Percentiles rank a stretch among this genome's conserved stretches.
phyloP scores from a whole-genome alignment of 2,329 filamentous ascomycete species.

The Neonectria hederae region DNA sequence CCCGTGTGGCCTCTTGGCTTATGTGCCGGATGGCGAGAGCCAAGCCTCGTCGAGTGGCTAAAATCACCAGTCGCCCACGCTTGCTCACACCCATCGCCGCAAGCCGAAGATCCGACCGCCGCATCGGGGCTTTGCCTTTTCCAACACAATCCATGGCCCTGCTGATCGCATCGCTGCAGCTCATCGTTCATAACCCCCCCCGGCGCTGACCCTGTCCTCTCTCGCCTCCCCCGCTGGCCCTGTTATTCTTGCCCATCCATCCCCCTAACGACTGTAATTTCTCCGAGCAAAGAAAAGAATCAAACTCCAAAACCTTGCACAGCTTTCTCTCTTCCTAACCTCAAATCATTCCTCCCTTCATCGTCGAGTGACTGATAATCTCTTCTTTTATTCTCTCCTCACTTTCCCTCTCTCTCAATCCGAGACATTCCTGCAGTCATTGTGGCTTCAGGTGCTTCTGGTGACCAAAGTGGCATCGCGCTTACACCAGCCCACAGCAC shows the following conservation, averaged over 20 bases:
- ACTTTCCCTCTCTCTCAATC: neutral
- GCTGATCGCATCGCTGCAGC: constrained; percentile 29
- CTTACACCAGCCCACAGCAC: constrained; percentile 35
- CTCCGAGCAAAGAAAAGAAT: constrained; percentile 5
- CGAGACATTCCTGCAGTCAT: constrained; percentile 23
- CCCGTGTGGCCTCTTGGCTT: constrained; percentile 18
- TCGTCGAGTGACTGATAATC: constrained; percentile 19
- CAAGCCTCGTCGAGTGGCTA: constrained; percentile 23
- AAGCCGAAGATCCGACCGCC: constrained; percentile 37
- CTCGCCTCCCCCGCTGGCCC: constrained; percentile 12
- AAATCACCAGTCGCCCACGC: neutral
- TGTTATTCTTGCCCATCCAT: constrained; percentile 17
- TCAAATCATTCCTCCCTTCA: neutral
- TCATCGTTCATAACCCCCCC: constrained; percentile 30
- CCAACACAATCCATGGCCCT: constrained; percentile 19
- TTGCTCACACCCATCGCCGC: constrained; percentile 16
- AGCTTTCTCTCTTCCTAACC: neutral
- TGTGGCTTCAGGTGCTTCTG: constrained; percentile 31
- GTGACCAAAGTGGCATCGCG: constrained; percentile 38
- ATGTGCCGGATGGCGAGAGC: constrained; percentile 22
- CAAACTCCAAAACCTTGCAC: neutral
- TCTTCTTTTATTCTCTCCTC: constrained; percentile 8
- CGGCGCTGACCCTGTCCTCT: constrained; percentile 13
- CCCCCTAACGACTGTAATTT: constrained; percentile 36
- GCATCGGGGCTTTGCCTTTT: neutral